phyloP scores from a whole-genome alignment of 345 rosid species.

The Rhodamnia argentea region DNA sequence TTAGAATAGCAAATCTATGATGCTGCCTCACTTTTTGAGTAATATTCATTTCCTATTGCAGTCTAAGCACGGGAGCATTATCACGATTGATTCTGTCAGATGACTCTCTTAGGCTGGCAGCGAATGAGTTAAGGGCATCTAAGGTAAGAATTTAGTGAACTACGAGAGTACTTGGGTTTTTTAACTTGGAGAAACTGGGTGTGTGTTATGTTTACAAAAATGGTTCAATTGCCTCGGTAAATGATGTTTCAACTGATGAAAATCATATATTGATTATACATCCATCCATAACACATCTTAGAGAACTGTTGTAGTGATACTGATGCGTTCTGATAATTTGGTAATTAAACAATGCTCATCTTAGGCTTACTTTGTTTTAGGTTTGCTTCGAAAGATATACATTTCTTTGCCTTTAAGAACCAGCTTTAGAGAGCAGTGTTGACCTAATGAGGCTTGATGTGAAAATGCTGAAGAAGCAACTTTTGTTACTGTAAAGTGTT shows the following conservation, averaged over 20 bases:
- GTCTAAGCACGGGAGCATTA: constrained; percentile 91
- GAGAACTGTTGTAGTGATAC: not conserved
- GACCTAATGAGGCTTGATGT: not conserved
- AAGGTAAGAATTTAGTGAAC: constrained; percentile 34
- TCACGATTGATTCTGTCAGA: constrained; percentile 79
- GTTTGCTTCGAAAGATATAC: not conserved
- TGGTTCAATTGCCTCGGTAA: not conserved
- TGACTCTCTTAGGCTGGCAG: constrained; percentile 77
- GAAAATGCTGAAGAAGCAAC: not conserved
- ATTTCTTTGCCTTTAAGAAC: not conserved
- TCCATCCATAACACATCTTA: not conserved
- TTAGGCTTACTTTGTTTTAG: not conserved
- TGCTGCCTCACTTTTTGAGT: not conserved
- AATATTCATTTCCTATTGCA: constrained; percentile 15
- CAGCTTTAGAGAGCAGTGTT: not conserved
- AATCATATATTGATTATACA: not conserved
- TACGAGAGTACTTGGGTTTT: not conserved
- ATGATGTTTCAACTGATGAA: not conserved
- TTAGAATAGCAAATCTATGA: not conserved
- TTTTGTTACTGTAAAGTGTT: not conserved
- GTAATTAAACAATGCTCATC: not conserved
- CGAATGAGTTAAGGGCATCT: constrained; percentile 60
- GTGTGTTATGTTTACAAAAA: not conserved
- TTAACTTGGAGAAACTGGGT: not conserved
- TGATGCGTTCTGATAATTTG: not conserved